Evolutionary conservation across 768 basidiomycete species (phyloP), one percentile per base, ranked within the genome.

Genomic region (Boletus insuetus): DNA sequence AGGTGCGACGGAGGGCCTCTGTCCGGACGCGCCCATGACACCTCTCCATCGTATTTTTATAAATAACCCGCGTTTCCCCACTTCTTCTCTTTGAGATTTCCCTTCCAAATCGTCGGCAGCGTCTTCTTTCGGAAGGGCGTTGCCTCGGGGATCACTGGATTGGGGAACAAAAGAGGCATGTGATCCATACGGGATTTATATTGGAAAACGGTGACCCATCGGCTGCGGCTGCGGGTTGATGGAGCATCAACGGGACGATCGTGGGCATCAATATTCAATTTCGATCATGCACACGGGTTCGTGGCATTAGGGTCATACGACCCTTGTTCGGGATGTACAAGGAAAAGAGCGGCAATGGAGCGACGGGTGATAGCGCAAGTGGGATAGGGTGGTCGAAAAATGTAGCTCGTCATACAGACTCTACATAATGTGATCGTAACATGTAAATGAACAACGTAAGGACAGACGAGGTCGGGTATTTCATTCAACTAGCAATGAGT

Each of bases 401-500:
- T 39, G 38, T 7, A 19, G 38, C 38, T 39, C 34, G 11, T 12
- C 34, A 35, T 35, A 35, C 13, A 45, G 19, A 22, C 34, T 43
- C 56, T 35, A 57, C 46, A 52, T 37, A 46, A 52, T 35, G 35
- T 19, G 45, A 53, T 53, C 44, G 44, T 45, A 31, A 49, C 24
- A 55, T 10, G 40, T 46, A 24, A 49, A 50, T 26, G 37, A 42
- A 12, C 44, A 20, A 58, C 60, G 60, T 61, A 61, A 61, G 51
- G 60, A 61, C 48, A 11, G 60, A 45, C 20, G 4, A 40, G 60
- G 60, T 61, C 60, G 61, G 60, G 38, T 58, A 51, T 54, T 63
- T 63, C 56, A 41, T 60, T 51, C 20, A 7, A 43, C 14, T 32
- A 17, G 6, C 17, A 17, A 39, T 35, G 17, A 19, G 17, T 14